Evolutionary conservation across 257 asterid genomes (phyloP), one percentile per base, ranked within the genome.

Genomic region (Scutellaria barbata): DNA sequence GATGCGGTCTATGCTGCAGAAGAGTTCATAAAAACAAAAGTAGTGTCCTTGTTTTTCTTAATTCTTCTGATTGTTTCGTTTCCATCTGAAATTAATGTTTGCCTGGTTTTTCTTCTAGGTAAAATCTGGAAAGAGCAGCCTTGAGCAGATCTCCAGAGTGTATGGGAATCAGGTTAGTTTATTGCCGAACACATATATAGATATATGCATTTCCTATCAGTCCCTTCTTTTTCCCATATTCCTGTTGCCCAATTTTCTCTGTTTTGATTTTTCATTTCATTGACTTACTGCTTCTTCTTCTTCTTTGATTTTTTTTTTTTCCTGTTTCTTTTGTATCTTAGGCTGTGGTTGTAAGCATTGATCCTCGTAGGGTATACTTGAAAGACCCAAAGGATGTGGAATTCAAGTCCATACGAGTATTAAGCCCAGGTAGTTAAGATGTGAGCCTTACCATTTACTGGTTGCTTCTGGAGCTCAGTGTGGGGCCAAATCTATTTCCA

Each of bases 331-430:
- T 56, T 40, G 8, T 51, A 43, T 72, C 60, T 66, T 73, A 94
- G 99, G 99, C 99, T 58, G 99, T 94, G 79, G 99, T 89, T 75
- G 95, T 91, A 59, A 94, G 97, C 90, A 88, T 94, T 75, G 99
- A 94, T 80, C 99, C 99, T 63, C 91, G 95, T 63, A 84, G 95
- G 77, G 90, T 91, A 46, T 94, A 86, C 69, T 63, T 87, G 81
- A 89, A 82, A 74, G 84, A 91, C 73, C 92, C 96, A 30, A 74
- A 77, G 35, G 88, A 85, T 72, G 97, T 91, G 58, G 86, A 77
- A 54, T 88, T 91, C 92, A 85, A 86, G 82, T 74, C 94, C 62
- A 71, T 84, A 67, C 85, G 78, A 84, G 88, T 89, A 58, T 76
- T 85, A 67, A 81, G 75, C 64, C 97, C 90, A 85, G 98, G 98